A percentile compares a stretch with the other conserved stretches of the same genome.
Conservation (phyloP, 768 basidiomycete species). For the Cystofilobasidium ferigula region DNA sequence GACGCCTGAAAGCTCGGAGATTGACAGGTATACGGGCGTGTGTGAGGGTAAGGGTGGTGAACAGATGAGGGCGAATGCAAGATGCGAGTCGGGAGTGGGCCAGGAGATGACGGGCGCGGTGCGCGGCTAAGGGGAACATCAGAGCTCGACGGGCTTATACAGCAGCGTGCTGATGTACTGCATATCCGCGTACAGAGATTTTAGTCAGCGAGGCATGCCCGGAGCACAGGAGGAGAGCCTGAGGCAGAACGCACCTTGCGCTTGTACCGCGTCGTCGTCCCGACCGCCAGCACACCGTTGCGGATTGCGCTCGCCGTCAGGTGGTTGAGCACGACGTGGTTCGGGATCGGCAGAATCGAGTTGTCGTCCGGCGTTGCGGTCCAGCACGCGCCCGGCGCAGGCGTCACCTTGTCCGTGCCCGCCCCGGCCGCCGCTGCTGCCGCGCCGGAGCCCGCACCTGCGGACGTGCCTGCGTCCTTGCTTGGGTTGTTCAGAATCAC, state of each 20-base stretch:
- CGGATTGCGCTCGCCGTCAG: constrained; percentile 88
- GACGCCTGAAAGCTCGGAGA: no score
- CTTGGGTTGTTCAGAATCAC: constrained; percentile 63
- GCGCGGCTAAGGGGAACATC: no score
- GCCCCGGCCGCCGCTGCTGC: neutral
- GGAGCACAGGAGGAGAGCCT: constrained; percentile 18
- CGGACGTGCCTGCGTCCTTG: constrained; percentile 15
- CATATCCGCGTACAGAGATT: constrained; percentile 1
- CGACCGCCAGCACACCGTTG: constrained; percentile 86
- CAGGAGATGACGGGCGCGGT: no score
- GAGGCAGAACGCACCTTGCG: constrained; percentile 55
- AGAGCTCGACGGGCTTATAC: constrained; percentile 28
- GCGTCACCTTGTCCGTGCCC: constrained; percentile 6
- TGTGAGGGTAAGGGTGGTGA: no score
- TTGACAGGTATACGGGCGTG: no score
- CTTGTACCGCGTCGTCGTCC: constrained; percentile 78
- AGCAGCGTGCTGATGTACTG: constrained; percentile 15
- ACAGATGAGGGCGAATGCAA: no score
- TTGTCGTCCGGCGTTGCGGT: constrained; percentile 55
- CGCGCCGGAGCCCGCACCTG: neutral
- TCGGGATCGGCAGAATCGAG: constrained; percentile 80
- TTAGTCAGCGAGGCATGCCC: no score
- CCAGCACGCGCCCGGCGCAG: constrained; percentile 18
- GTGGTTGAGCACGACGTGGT: constrained; percentile 88
- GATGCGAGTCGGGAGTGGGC: no score